phyloP scores from a whole-genome alignment of 2,329 filamentous ascomycete genomes.

The Colletotrichum sp. region DNA sequence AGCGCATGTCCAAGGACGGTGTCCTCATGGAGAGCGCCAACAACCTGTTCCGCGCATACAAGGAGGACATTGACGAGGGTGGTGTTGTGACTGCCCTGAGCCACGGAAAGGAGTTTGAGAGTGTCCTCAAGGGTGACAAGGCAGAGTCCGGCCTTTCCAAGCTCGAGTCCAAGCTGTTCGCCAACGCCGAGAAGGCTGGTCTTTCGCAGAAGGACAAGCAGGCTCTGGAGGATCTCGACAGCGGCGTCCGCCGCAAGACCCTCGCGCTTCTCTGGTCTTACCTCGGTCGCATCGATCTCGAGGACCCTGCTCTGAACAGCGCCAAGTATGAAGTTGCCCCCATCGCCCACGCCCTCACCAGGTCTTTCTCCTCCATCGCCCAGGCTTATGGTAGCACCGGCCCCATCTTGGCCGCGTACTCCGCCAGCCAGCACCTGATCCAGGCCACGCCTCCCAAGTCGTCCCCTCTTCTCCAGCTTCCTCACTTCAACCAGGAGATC shows the following conservation, averaged over 20 bases:
- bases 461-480: constrained; percentile 90
- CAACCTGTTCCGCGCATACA: constrained; percentile 92
- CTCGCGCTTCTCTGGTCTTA: constrained; percentile 95
- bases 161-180: constrained; percentile 78
- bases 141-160: constrained; percentile 82
- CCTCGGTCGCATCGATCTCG: constrained; percentile 84
- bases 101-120: constrained; percentile 83
- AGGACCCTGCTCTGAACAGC: constrained; percentile 76
- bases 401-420: constrained; percentile 83
- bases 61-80: constrained; percentile 80
- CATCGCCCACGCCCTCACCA: constrained; percentile 82
- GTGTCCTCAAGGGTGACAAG: constrained; percentile 77
- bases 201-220: constrained; percentile 77
- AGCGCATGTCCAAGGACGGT: constrained; percentile 90
- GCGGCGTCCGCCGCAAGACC: constrained; percentile 81
- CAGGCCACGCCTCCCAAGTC: constrained; percentile 85
- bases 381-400: constrained; percentile 85
- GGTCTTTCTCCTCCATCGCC: constrained; percentile 85
- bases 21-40: constrained; percentile 93
- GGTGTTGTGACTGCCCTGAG: constrained; percentile 83
- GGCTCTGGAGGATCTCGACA: constrained; percentile 81
- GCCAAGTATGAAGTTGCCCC: constrained; percentile 91
- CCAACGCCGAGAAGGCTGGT: constrained; percentile 58
- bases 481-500: constrained; percentile 76
- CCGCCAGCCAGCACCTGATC: constrained; percentile 83